Evolutionary conservation across 345 rosid genomes (phyloP).

Genomic region (Salix caprea): DNA sequence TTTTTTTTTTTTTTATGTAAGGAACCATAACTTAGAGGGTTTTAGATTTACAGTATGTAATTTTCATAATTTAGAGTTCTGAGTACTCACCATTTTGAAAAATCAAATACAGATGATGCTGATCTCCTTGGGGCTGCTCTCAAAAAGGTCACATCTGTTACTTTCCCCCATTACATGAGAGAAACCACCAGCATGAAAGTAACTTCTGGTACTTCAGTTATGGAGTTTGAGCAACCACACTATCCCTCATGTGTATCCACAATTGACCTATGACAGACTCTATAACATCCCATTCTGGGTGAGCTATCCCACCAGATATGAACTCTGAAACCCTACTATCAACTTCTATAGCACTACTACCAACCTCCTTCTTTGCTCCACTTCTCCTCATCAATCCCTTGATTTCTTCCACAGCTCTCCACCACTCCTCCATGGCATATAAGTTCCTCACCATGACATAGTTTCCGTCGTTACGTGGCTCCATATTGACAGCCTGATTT

Average conservation of each 20-base stretch:
- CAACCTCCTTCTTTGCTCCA: slow-evolving; percentile 58
- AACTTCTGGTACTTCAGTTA: not conserved
- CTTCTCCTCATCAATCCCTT: slow-evolving; percentile 56
- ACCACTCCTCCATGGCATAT: slow-evolving; percentile 58
- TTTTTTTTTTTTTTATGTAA: no score
- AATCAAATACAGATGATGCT: not conserved
- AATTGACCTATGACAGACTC: slow-evolving; percentile 35
- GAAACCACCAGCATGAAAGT: no score
- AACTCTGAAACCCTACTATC: slow-evolving; percentile 51
- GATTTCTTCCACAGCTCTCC: slow-evolving; percentile 54
- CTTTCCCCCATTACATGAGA: no score
- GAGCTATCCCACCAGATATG: slow-evolving; percentile 52
- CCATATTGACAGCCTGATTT: slow-evolving; percentile 34
- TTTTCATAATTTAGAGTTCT: not conserved
- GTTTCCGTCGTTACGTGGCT: slow-evolving; percentile 59
- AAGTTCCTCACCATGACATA: slow-evolving; percentile 59
- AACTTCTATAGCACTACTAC: slow-evolving; percentile 67
- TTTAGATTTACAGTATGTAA: not conserved
- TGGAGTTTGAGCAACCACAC: not conserved
- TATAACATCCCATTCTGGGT: slow-evolving; percentile 33
- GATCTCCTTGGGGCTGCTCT: not conserved
- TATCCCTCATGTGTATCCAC: slow-evolving; percentile 40
- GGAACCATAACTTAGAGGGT: not conserved
- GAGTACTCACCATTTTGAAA: not conserved
- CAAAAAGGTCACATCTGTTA: not conserved